phyloP scores from a whole-genome alignment of 352 stramenopile species.

The Aphanomyces euteiches region DNA sequence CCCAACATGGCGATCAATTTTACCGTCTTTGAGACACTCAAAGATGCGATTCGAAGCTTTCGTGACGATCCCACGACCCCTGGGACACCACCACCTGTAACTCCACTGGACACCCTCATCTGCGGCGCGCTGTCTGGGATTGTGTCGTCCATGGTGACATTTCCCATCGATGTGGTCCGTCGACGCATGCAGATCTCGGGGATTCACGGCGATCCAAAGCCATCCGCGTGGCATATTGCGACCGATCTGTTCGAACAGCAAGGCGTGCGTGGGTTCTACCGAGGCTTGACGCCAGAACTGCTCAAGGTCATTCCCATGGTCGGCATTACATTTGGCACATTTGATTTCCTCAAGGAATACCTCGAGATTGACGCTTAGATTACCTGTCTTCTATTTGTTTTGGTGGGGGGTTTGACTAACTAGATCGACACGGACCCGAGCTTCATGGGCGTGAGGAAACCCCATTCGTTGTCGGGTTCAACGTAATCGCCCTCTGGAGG shows the following conservation, averaged over 20 bases:
- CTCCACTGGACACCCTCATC: constrained; percentile 83
- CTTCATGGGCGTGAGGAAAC: constrained; percentile 69
- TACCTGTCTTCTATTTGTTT: constrained; percentile 13
- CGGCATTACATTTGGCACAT: constrained; percentile 94
- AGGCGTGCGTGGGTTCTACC: constrained; percentile 79
- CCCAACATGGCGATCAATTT: constrained; percentile 96
- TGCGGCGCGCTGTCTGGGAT: constrained; percentile 89
- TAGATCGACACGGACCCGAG: constrained; percentile 85
- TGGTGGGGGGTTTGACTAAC: constrained; percentile 34
- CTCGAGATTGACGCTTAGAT: constrained; percentile 63
- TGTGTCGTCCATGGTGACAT: constrained; percentile 90
- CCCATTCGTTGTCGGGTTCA: constrained; percentile 84
- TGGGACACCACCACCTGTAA: constrained; percentile 36
- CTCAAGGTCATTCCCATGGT: constrained; percentile 98
- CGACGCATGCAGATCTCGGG: constrained; percentile 93
- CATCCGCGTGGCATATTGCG: constrained; percentile 72
- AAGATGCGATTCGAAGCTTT: constrained; percentile 84
- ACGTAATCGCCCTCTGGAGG: constrained; percentile 75
- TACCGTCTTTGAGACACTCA: constrained; percentile 92
- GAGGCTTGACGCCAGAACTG: constrained; percentile 89
- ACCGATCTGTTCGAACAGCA: constrained; percentile 64
- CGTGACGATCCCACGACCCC: constrained; percentile 35
- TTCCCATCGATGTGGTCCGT: constrained; percentile 94
- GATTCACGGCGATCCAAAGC: constrained; percentile 72
- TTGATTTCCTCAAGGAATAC: constrained; percentile 91